These are phyloP conservation scores for Plasmodium chabaudi DNA, from an alignment of 169 alveolate genomes.

Conservation along the genomic window DNA sequence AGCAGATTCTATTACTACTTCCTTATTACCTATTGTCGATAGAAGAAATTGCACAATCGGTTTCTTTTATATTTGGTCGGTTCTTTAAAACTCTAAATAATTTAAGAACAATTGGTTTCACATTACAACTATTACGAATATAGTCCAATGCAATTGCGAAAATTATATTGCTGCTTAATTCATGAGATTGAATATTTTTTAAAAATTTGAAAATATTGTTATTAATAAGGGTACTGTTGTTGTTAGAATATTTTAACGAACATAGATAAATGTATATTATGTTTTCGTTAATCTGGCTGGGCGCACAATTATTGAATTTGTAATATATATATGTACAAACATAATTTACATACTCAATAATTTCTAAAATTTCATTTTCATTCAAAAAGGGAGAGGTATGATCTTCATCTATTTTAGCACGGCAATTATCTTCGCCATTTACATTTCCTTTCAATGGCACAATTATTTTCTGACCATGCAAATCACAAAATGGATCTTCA, in stretches of 20 bases:
- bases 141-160: conserved; percentile 13
- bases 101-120: background rate
- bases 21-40: background rate
- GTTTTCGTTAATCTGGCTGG: background rate
- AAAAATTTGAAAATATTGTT: conserved; percentile 4
- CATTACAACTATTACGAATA: background rate
- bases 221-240: background rate
- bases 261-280: conserved; percentile 5
- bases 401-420: too few species aligned
- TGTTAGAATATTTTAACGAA: conserved; percentile 4
- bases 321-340: conserved; percentile 30
- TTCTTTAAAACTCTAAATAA: conserved; percentile 12
- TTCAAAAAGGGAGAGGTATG: too few species aligned
- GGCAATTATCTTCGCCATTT: too few species aligned
- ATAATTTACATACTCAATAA: conserved; percentile 26
- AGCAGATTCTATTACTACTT: background rate
- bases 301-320: background rate
- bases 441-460: too few species aligned
- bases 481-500: too few species aligned
- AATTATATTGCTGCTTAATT: background rate
- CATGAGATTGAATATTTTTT: background rate
- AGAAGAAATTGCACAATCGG: background rate
- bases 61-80: background rate
- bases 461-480: too few species aligned
- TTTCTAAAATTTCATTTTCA: too few species aligned